Evolutionary conservation across 805 yeast species (phyloP), one percentile per base, ranked within the genome.

Genomic region (Kuraishia floccosa): DNA sequence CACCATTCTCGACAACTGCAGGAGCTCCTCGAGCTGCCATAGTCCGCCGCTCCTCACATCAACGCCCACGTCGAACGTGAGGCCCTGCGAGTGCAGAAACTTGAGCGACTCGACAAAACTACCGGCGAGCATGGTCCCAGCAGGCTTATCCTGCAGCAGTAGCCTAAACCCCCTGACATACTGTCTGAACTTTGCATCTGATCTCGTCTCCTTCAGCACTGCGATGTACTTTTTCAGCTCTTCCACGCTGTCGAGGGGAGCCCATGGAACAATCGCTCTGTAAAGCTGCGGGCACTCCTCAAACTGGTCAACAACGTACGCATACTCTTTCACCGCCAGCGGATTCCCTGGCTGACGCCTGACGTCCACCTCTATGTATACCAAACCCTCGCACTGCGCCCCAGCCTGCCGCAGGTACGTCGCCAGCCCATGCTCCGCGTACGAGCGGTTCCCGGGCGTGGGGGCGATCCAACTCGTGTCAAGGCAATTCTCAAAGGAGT

Each of bases 71-170:
- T 65, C 71, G 35, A 63, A 65, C 1, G 50, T 47, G 24, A 43
- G 52, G 4, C 47, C 40, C 5, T 36, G 35, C 4, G 47, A 49
- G 6, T 35, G 46, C 9, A 65, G 32, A 56, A 58, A 57, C 11
- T 57, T 46, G 27, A 65, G 35, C 1, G 54, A 42, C 8, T 53
- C 57, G 17, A 50, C 41, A 32, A 63, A 53, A 3, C 35, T 20
- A 4, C 31, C 28, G 7, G 40, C 29, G 3, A 47, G 27, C 61
- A 59, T 57, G 1, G 58, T 52, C 1, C 54, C 56, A 3, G 27
- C 30, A 3, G 64, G 64, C 37, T 60, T 60, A 34, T 63, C 68
- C 40, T 65, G 70, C 3, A 63, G 36, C 26, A 65, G 46, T 35
- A 50, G 63, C 23, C 71, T 43, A 37, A 61, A 60, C 2, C 68